These are phyloP conservation scores for Protoeuglena noctilucae DNA, from an alignment of 139 green algal genomes.

Conservation along the genomic window DNA sequence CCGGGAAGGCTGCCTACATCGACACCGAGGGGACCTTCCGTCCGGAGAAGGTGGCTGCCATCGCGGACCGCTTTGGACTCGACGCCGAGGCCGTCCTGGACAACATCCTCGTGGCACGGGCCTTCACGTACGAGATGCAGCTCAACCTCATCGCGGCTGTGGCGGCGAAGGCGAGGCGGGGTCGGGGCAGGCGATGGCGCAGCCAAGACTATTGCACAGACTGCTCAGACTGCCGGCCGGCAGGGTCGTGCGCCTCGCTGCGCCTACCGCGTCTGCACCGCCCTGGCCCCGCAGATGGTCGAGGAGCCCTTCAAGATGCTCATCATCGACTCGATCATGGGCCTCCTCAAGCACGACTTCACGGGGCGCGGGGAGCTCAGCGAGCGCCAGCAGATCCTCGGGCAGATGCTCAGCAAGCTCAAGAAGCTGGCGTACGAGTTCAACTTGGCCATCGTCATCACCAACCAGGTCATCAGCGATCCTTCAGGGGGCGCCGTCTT, in stretches of 20 bases:
- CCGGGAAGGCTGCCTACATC: constrained; percentile 54
- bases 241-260: too few species aligned
- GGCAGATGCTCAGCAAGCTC: constrained; percentile 41
- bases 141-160: constrained; percentile 14
- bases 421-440: constrained; percentile 75
- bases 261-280: too few species aligned
- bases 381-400: constrained; percentile 81
- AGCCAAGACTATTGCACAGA: not conserved
- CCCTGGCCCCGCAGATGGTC: constrained; percentile 50
- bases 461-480: constrained; percentile 74
- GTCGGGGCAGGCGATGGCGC: too few species aligned
- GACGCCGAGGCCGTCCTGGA: constrained; percentile 53
- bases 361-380: constrained; percentile 70
- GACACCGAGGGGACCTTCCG: constrained; percentile 91
- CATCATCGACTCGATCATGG: constrained; percentile 60
- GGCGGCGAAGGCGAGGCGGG: too few species aligned
- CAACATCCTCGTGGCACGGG: constrained; percentile 51
- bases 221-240: not conserved
- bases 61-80: constrained; percentile 67
- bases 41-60: constrained; percentile 55
- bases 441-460: constrained; percentile 74
- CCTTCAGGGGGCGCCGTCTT: constrained; percentile 54
- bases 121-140: constrained; percentile 70
- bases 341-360: constrained; percentile 72
- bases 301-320: constrained; percentile 48